Base-by-base conservation (phyloP, 345 rosid genomes). In the Populus euphratica region DNA sequence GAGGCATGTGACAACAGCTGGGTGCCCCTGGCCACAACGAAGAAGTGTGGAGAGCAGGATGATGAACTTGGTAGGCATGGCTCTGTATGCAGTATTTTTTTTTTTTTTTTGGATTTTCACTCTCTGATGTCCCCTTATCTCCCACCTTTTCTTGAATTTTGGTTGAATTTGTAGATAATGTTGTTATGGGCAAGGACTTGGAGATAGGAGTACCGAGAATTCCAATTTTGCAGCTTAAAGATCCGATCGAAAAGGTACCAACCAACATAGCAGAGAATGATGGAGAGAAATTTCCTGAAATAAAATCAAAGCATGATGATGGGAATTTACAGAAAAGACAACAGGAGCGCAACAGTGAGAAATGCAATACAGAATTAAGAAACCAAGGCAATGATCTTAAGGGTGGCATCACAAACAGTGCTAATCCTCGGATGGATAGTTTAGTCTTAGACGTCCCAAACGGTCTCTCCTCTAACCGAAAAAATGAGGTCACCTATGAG, bases 101-200 rank as follows among this genome's bases (percentile, higher is more conserved):
- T 27, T 1, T 27, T 27, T 11, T 66, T 12, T 35, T 49, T 56
- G 75, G 52, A 74, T 61, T 67, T 72, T 66, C 39, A 49, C 18
- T 44, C 23, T 69, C 10, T 69, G 20, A 11, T 49, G 10, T 65
- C 41, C 47, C 70, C 56, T 31, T n/a, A 29, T 25, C 74, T 68
- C 61, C 36, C 36, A 54, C 31, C 25, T 59, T 61, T 67, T 14
- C 38, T 80, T 78, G 3, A 59, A 39, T 76, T 59, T 72, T 44
- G 35, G 49, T 77, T 77, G 70, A 25, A 65, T 78, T 43, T 41
- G 38, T 66, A 84, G 87, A 78, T n/a, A 81, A 80, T 43, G 73
- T 38, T 33, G 63, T 33, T 69, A 81, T 80, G 83, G 87, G 83
- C 41, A 78, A 78, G 78, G 83, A 84, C 81, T 74, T 84, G 87